phyloP scores from a whole-genome alignment of 2,329 filamentous ascomycete species.

The Ophiocordyceps camponoti-floridani region DNA sequence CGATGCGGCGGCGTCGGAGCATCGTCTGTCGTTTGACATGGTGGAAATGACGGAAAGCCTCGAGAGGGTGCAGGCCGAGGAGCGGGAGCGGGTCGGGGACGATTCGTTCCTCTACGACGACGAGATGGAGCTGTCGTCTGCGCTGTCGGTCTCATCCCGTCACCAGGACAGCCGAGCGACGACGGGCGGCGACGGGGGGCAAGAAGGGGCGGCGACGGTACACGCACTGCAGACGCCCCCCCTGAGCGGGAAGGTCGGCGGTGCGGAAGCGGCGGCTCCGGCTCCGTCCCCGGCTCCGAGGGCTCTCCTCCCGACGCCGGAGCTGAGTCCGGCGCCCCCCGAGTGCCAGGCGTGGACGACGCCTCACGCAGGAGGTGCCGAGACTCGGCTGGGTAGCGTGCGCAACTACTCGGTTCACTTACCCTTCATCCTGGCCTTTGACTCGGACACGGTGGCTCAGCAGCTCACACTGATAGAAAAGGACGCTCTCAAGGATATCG shows the following conservation, averaged over 20 bases:
- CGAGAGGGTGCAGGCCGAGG: constrained; percentile 20
- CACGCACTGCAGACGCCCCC: constrained; percentile 20
- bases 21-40: constrained; percentile 33
- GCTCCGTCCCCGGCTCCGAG: constrained; percentile 1
- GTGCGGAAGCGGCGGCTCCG: neutral
- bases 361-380: constrained; percentile 8
- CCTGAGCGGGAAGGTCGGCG: neutral
- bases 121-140: constrained; percentile 44
- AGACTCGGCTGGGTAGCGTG: constrained; percentile 5
- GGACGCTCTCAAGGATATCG: constrained; percentile 69
- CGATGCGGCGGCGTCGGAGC: constrained; percentile 7
- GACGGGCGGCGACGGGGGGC: constrained; percentile 13
- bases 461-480: constrained; percentile 78
- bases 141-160: constrained; percentile 25
- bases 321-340: constrained; percentile 25
- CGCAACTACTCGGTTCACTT: constrained; percentile 40
- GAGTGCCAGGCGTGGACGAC: constrained; percentile 11
- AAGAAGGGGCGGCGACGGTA: constrained; percentile 27
- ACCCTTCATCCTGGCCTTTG: constrained; percentile 66
- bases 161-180: neutral
- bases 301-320: constrained; percentile 22
- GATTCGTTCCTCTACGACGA: constrained; percentile 32
- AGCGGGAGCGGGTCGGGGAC: constrained; percentile 14
- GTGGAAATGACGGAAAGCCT: constrained; percentile 35
- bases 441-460: constrained; percentile 61